Conservation (phyloP, 768 basidiomycete genomes). For the Saitozyma podzolica region DNA sequence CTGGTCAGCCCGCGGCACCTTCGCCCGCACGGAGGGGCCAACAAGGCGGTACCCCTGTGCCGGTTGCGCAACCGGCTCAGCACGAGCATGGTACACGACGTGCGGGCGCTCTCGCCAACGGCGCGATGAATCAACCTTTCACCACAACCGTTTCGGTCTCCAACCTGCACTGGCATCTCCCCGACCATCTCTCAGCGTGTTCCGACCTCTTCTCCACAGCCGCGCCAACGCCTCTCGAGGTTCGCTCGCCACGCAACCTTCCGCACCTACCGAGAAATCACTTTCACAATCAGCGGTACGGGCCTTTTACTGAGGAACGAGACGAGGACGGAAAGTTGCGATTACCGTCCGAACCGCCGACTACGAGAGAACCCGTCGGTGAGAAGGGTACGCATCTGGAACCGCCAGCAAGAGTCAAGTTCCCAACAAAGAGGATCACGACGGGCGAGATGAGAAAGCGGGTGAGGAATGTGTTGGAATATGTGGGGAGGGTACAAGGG, state of each 20-base stretch:
- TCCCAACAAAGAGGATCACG: conserved; percentile 91
- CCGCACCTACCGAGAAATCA: conserved; percentile 33
- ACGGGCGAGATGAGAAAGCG: conserved; percentile 98
- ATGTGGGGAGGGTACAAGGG: conserved; percentile 72
- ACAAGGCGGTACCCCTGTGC: conserved; percentile 25
- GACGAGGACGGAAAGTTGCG: conserved; percentile 30
- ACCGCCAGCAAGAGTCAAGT: conserved; percentile 68
- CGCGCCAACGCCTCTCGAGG: conserved; percentile 61
- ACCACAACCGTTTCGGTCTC: conserved; percentile 23
- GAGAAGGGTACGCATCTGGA: conserved; percentile 44
- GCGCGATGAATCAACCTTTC: conserved; percentile 23
- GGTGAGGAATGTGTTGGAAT: conserved; percentile 83
- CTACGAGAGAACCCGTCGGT: conserved; percentile 21
- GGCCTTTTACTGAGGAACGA: conserved; percentile 39
- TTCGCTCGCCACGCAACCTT: conserved; percentile 35
- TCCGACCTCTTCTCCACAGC: conserved; percentile 73
- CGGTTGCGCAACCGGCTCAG: conserved; percentile 26
- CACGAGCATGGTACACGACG: conserved; percentile 48
- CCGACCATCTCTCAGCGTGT: conserved; percentile 88
- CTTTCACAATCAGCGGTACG: conserved; percentile 38
- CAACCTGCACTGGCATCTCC: conserved; percentile 68
- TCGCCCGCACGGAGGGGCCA: conserved; percentile 26
- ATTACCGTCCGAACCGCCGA: conserved; percentile 25
- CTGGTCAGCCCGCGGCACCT: conserved; percentile 18
- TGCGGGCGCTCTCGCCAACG: conserved; percentile 35